These are phyloP conservation scores for Elasticomyces elasticus DNA, from an alignment of 495 filamentous ascomycete species.

Conservation along the genomic window DNA sequence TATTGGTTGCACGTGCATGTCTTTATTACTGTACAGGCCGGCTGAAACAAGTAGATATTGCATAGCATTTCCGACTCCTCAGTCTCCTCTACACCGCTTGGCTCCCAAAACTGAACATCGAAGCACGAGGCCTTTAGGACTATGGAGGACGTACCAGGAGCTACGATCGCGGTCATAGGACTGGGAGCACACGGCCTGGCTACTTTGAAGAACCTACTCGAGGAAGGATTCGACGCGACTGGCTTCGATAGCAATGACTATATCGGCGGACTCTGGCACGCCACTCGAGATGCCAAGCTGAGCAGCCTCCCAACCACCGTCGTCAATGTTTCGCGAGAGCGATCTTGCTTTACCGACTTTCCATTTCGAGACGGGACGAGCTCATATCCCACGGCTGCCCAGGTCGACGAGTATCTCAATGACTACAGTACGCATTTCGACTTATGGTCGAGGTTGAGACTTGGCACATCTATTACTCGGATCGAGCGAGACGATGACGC, in stretches of 20 bases:
- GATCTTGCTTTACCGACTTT: slow-evolving; percentile 3
- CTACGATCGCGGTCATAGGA: background rate
- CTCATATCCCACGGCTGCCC: background rate
- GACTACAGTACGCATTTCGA: slow-evolving; percentile 1
- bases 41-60: too few species aligned
- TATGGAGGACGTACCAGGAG: background rate
- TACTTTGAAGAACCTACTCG: background rate
- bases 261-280: background rate
- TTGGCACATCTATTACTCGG: background rate
- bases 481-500: background rate
- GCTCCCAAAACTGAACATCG: background rate
- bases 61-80: too few species aligned
- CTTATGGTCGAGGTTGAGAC: background rate
- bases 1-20: too few species aligned
- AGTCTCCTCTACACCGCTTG: too few species aligned
- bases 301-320: background rate
- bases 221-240: background rate
- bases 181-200: background rate
- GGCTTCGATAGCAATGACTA: slow-evolving; percentile 1
- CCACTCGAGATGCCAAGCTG: background rate
- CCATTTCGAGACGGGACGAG: background rate
- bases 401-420: slow-evolving; percentile 1
- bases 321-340: slow-evolving; percentile 1
- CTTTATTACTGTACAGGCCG: too few species aligned
- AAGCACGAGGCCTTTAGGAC: too few species aligned